Conservation (phyloP, 140 eudicot genomes). For the Anethum foeniculum region DNA sequence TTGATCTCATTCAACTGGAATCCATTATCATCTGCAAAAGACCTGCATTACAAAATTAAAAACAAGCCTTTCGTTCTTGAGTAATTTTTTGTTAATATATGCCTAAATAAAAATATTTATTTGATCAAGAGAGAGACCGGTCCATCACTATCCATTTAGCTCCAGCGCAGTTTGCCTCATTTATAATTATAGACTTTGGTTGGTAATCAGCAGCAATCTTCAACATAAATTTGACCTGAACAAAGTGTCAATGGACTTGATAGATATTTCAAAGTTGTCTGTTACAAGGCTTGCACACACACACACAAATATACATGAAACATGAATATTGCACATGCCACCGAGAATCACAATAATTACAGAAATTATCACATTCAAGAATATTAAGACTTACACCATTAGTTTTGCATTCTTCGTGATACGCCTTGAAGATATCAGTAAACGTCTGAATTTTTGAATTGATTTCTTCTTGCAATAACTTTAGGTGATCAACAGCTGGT, state of each 20-base stretch:
- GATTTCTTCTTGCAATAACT: constrained; percentile 31
- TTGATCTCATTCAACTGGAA: constrained; percentile 15
- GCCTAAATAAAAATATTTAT: neutral
- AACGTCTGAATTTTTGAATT: constrained; percentile 24
- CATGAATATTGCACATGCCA: neutral
- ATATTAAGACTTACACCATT: constrained; percentile 26
- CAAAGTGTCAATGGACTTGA: neutral
- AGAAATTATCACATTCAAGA: neutral
- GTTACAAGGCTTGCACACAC: neutral
- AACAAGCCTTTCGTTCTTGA: neutral
- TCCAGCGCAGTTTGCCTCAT: constrained; percentile 27
- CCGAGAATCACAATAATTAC: neutral
- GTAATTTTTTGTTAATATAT: neutral
- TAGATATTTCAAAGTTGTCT: neutral
- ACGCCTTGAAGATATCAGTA: constrained; percentile 26
- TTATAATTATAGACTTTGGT: constrained; percentile 21
- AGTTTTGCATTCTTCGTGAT: constrained; percentile 29
- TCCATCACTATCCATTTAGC: constrained; percentile 34
- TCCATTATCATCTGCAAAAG: constrained; percentile 20
- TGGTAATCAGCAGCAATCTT: constrained; percentile 31
- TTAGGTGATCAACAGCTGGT: constrained; percentile 9
- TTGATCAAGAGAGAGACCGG: constrained; percentile 22
- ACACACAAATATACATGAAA: neutral
- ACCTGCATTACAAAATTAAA: constrained; percentile 15
- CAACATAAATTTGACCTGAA: constrained; percentile 36